These are phyloP conservation scores for Debaryomyces robertsiae DNA, from an alignment of 1,139 yeast genomes.

Conservation along the genomic window DNA sequence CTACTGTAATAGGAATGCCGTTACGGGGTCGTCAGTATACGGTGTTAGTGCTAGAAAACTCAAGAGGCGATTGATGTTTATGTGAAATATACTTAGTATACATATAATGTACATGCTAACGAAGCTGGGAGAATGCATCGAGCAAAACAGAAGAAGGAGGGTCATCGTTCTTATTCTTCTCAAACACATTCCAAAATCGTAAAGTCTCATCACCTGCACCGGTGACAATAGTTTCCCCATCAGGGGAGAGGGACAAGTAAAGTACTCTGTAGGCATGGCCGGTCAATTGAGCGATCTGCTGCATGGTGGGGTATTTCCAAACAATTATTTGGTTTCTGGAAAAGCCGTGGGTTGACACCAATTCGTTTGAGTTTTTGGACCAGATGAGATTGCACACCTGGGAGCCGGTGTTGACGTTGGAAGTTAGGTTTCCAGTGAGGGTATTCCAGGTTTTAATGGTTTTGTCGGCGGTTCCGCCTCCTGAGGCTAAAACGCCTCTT, in stretches of 20 bases:
- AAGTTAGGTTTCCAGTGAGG: slow-evolving; percentile 67
- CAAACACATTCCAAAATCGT: slow-evolving; percentile 91
- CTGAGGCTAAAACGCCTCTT: slow-evolving; percentile 88
- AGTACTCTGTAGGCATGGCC: slow-evolving; percentile 94
- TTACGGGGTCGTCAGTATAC: neutral
- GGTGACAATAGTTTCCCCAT: slow-evolving; percentile 96
- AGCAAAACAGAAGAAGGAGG: slow-evolving; percentile 66
- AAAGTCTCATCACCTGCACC: slow-evolving; percentile 99
- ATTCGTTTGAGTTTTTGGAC: slow-evolving; percentile 89
- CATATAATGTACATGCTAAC: slow-evolving; percentile 34
- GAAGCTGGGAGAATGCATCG: slow-evolving; percentile 77
- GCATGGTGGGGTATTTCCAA: slow-evolving; percentile 94
- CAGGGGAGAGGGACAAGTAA: slow-evolving; percentile 90
- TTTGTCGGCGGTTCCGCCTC: slow-evolving; percentile 97
- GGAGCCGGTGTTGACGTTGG: slow-evolving; percentile 89
- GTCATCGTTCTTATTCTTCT: slow-evolving; percentile 61
- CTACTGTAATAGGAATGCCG: neutral
- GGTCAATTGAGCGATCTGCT: slow-evolving; percentile 87
- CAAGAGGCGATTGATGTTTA: too few relatives aligned
- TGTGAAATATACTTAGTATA: slow-evolving; percentile 4
- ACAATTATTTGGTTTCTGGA: slow-evolving; percentile 87
- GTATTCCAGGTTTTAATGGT: slow-evolving; percentile 93
- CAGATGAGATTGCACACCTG: slow-evolving; percentile 94
- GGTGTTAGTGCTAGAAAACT: slow-evolving; percentile 3
- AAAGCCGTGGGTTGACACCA: slow-evolving; percentile 94